Evolutionary conservation across 441 rosid species (phyloP).

Genomic region (Erodium trifolium): DNA sequence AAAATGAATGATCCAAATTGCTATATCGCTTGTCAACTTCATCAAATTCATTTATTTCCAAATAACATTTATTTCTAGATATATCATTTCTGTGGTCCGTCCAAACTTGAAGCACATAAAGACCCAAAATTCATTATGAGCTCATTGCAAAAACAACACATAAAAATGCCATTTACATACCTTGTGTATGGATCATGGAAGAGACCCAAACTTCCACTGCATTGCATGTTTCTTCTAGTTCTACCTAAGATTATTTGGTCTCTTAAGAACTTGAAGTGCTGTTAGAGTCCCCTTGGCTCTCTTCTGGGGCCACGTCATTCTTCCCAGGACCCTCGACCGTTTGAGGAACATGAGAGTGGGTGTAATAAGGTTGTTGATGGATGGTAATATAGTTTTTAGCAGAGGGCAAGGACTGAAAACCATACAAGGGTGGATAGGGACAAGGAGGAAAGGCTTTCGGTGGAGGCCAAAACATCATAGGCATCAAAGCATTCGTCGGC

Average conservation of each 20-base stretch:
- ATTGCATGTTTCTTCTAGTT: conserved; percentile 8
- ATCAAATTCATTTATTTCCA: too few relatives aligned
- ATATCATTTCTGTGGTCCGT: too few relatives aligned
- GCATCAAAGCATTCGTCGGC: conserved; percentile 36
- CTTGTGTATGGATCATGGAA: neutral
- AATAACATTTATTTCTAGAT: too few relatives aligned
- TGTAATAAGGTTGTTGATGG: conserved; percentile 30
- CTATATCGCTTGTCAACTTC: too few relatives aligned
- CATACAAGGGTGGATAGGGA: conserved; percentile 31
- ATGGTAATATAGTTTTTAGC: conserved; percentile 27
- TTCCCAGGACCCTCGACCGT: conserved; percentile 15
- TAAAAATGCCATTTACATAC: neutral
- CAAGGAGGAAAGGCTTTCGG: conserved; percentile 33
- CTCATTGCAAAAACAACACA: neutral
- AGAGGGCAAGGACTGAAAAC: conserved; percentile 29
- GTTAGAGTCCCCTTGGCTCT: conserved; percentile 28
- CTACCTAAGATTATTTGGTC: conserved; percentile 1
- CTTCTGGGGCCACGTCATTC: conserved; percentile 21
- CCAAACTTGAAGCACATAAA: neutral
- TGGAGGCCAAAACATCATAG: conserved; percentile 50
- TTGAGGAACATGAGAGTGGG: conserved; percentile 20
- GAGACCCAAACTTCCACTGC: neutral
- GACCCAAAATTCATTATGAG: neutral
- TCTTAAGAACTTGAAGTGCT: conserved; percentile 38
- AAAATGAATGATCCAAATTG: too few relatives aligned